Conservation (phyloP, 2,329 filamentous ascomycete genomes). For the Epichloe glyceriae region DNA sequence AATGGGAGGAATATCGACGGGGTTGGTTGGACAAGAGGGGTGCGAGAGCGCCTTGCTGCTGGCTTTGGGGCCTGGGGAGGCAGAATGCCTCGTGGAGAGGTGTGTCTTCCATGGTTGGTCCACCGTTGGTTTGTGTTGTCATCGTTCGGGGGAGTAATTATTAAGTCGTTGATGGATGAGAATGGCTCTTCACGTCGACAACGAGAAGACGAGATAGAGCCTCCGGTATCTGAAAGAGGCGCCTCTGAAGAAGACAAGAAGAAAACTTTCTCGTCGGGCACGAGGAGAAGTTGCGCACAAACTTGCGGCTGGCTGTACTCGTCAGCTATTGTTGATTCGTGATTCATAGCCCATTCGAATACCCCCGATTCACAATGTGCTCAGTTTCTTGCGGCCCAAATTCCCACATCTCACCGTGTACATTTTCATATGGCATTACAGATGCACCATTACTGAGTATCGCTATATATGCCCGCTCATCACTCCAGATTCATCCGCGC, state of each 20-base stretch:
- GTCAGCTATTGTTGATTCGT: neutral
- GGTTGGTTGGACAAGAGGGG: neutral
- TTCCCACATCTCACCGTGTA: neutral
- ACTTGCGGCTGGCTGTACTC: neutral
- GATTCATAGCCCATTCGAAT: neutral
- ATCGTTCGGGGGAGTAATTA: too few relatives aligned
- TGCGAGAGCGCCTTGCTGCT: neutral
- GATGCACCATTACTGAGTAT: neutral
- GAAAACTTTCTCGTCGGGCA: too few relatives aligned
- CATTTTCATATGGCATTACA: neutral
- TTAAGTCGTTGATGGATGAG: too few relatives aligned
- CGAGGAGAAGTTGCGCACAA: too few relatives aligned
- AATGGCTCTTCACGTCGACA: too few relatives aligned
- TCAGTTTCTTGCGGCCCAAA: neutral
- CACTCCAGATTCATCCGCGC: conserved; percentile 71
- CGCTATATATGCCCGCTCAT: neutral
- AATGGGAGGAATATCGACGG: neutral
- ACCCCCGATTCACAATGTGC: neutral
- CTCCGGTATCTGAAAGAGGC: too few relatives aligned
- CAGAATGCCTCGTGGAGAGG: neutral
- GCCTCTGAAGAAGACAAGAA: too few relatives aligned
- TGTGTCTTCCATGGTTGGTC: neutral
- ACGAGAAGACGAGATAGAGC: too few relatives aligned
- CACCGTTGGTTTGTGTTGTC: neutral
- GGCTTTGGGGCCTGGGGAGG: neutral